A percentile compares a stretch with the other conserved stretches of the same genome.
These are phyloP conservation scores for Tieghemostelium lacteum DNA, from an alignment of 78 protist species.

Conservation along the genomic window DNA sequence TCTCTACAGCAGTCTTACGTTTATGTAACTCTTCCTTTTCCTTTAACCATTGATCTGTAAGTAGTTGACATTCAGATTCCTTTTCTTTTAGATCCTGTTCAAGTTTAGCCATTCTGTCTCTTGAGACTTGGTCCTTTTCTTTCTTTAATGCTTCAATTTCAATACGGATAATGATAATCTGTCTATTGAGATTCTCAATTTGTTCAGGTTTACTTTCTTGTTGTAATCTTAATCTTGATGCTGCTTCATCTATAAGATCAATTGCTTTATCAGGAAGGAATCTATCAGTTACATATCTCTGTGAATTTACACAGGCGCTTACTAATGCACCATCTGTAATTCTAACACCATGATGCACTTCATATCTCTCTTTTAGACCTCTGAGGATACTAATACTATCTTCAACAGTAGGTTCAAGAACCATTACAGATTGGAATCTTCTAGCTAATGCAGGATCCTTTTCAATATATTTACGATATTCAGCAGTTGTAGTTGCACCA, in stretches of 20 bases:
- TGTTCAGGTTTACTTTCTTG: conserved; percentile 96
- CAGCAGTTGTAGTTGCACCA: conserved; percentile 99
- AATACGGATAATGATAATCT: conserved; percentile 90
- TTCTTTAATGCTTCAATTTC: conserved; percentile 92
- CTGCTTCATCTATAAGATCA: conserved; percentile 98
- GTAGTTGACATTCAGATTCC: conserved; percentile 23
- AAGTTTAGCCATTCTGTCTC: conserved; percentile 59
- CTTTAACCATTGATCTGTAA: conserved; percentile 42
- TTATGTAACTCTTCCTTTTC: conserved; percentile 55
- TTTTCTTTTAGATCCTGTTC: conserved; percentile 86
- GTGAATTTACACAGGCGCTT: conserved; percentile 92
- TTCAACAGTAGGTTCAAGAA: conserved; percentile 95
- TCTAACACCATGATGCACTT: conserved; percentile 96
- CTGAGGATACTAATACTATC: conserved; percentile 97
- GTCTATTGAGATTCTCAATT: conserved; percentile 93
- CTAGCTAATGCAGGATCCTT: conserved; percentile 99
- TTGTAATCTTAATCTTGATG: conserved; percentile 92
- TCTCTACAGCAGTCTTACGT: conserved; percentile 46
- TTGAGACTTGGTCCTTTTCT: conserved; percentile 85
- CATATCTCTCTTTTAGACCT: conserved; percentile 95
- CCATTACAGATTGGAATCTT: conserved; percentile 95
- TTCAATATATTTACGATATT: conserved; percentile 97
- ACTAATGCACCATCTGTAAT: conserved; percentile 97
- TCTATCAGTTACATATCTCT: conserved; percentile 95
- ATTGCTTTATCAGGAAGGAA: conserved; percentile 99